Conservation (phyloP, 768 basidiomycete genomes). For the Naganishia kalamii region DNA sequence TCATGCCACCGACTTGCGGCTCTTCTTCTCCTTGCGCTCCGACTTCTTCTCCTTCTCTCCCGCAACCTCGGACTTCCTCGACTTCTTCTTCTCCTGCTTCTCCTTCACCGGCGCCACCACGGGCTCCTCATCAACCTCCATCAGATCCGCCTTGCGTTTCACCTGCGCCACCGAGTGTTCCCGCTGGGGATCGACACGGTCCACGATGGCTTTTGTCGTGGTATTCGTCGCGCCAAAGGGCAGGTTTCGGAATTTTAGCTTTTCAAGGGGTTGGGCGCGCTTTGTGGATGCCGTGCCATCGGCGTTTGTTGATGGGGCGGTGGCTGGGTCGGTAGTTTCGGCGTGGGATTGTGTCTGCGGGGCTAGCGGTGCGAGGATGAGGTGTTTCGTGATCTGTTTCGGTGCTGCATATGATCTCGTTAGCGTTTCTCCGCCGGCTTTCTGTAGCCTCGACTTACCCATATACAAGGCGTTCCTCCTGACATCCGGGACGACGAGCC, state of each 20-base stretch:
- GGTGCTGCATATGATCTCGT: conserved; percentile 29
- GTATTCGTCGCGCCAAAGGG: conserved; percentile 29
- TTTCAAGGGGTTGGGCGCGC: conserved; percentile 36
- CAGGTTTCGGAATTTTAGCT: conserved; percentile 43
- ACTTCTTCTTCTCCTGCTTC: conserved; percentile 21
- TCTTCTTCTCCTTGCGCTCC: conserved; percentile 16
- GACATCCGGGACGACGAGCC: conserved; percentile 35
- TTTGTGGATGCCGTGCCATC: conserved; percentile 21
- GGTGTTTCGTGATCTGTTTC: conserved; percentile 32
- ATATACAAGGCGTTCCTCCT: conserved; percentile 32
- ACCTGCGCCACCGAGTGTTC: not conserved
- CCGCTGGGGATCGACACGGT: conserved; percentile 6
- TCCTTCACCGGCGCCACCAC: not conserved
- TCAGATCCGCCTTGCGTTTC: conserved; percentile 6
- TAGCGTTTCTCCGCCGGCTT: not conserved
- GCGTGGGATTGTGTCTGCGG: not conserved
- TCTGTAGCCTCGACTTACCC: conserved; percentile 28
- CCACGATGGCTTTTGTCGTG: conserved; percentile 10
- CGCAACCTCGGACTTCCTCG: conserved; percentile 12
- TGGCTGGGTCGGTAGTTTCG: conserved; percentile 17
- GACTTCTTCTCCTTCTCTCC: conserved; percentile 12
- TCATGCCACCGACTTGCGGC: conserved; percentile 6
- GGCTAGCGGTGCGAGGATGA: conserved; percentile 27
- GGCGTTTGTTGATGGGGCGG: conserved; percentile 6
- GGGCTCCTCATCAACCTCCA: not conserved